phyloP scores from a whole-genome alignment of 1,139 yeast genomes.

The Suhomyces ambrosiae region DNA sequence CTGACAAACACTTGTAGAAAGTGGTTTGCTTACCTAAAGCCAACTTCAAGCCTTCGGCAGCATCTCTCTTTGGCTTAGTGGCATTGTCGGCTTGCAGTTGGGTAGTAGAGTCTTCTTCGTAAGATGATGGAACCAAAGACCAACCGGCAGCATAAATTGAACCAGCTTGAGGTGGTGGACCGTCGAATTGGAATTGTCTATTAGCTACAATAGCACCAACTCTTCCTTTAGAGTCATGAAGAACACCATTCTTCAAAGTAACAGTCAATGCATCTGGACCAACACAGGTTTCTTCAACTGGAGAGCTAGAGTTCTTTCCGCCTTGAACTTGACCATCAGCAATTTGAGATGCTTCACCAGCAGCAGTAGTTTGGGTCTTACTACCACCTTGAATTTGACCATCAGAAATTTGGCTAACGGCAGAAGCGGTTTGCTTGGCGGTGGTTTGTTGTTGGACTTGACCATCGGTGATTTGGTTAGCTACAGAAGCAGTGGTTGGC shows the following conservation, averaged over 20 bases:
- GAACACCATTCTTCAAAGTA: constrained; percentile 31
- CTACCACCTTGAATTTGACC: constrained; percentile 34
- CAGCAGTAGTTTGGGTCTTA: constrained; percentile 23
- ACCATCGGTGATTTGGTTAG: constrained; percentile 33
- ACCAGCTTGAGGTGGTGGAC: constrained; percentile 49
- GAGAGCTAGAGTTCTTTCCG: constrained; percentile 32
- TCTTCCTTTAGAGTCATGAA: constrained; percentile 38
- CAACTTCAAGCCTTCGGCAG: constrained; percentile 28
- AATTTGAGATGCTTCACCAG: too few species aligned
- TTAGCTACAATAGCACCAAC: constrained; percentile 48
- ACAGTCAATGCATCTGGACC: constrained; percentile 32
- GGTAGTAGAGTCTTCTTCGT: constrained; percentile 17
- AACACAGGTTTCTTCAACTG: constrained; percentile 27
- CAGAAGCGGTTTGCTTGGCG: constrained; percentile 14
- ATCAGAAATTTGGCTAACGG: constrained; percentile 39
- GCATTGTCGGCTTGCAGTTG: constrained; percentile 14
- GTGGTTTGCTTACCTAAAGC: constrained; percentile 43
- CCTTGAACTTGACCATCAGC: constrained; percentile 30
- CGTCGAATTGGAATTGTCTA: constrained; percentile 50
- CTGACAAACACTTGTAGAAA: constrained; percentile 46
- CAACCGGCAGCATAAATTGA: constrained; percentile 43
- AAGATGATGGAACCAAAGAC: constrained; percentile 31
- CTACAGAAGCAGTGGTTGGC: constrained; percentile 39
- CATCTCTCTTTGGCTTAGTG: constrained; percentile 23
- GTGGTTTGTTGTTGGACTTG: constrained; percentile 43